Base-by-base conservation (phyloP, 768 basidiomycete species). In the Gautieria morchelliformis region DNA sequence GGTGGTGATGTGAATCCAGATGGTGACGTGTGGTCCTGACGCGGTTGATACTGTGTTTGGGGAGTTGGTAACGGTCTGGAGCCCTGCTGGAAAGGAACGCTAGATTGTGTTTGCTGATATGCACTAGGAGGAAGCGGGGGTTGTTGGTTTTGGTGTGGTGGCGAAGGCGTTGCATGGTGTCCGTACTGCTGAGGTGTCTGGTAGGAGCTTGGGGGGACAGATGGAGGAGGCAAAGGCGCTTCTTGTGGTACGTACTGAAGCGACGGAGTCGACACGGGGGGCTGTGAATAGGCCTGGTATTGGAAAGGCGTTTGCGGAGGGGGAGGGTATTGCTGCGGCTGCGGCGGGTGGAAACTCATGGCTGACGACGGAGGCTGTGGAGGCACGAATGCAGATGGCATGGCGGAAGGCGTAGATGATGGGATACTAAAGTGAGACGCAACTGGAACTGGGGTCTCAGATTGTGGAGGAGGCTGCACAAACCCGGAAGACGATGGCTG, bases 81-180 rank as follows among this genome's bases (percentile, higher is more conserved):
- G 11, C 55, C 45, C 37, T 35, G 56, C 20, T n/a, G 54, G 22
- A 47, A 10, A 17, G 53, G 17, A 46, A 39, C 39, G 48, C 30
- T 44, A 27, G 48, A 69, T 22, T 78, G 76, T n/a, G 72, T 71
- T 57, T 75, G 74, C 52, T 74, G 70, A 49, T 74, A 73, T 55
- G 76, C 76, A 54, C 69, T 70, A 22, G 68, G 68, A 27, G 69
- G 71, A 12, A 69, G 70, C 39, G 65, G 66, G n/a, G 35, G 32
- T 56, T 57, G 59, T 27, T 53, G 40, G n/a, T 27, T 14, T 20
- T 52, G 60, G 19, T 53, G 57, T 14, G 63, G 53, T 46, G 48
- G 42, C 9, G 58, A 44, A 52, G 65, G 66, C n/a, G 67, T 67
- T 48, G 64, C 22, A 30, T 39, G 47, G 17, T 45, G 48, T 11